Base-by-base conservation (phyloP, 2,329 filamentous ascomycete species). In the Aspergillus sp. region DNA sequence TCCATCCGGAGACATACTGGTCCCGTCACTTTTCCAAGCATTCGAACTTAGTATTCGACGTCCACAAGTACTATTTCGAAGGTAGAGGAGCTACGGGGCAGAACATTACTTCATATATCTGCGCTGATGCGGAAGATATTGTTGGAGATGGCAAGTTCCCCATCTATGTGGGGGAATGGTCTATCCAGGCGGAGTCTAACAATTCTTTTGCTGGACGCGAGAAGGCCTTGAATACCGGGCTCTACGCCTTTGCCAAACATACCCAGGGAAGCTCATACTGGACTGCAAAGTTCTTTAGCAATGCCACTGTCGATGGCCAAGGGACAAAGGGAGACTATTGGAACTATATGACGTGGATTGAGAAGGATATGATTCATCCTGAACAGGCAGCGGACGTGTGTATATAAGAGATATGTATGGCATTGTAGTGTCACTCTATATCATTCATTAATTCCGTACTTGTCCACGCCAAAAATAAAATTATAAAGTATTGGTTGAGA, bases 11-110 rank as follows among this genome's bases (percentile, higher is more conserved):
- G 26, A 38, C 42, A 5, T 64, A 62, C 45, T 66, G 63, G 62
- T 53, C 50, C 5, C 33, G 42, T 0, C 35, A 57, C 4, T 60
- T 65, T n/a, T 46, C 53, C 3, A 41, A 45, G 4, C 26, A 33
- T 0, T 51, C 51, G 5, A 64, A 67, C 33, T 47, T 66, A 2
- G 59, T 65, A 7, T 65, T 64, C 47, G 61, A 66, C 30, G 47
- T 60, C 22, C 63, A 66, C 22, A 57, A 65, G 35, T 65, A 64
- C 47, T 62, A 63, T 41, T 62, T 59, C 36, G 60, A 59, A 20
- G 57, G 57, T 19, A 30, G 51, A 8, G 51, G 53, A 14, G 52
- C 56, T 8, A 62, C 55, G 1, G 54, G 54, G 3, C 51, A 47
- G 30, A 63, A 61, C 20, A 26, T 62, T 17, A 52, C 60, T 0